phyloP scores from a whole-genome alignment of 176 grass and related monocot genomes.

The Tuctoria greenei region DNA sequence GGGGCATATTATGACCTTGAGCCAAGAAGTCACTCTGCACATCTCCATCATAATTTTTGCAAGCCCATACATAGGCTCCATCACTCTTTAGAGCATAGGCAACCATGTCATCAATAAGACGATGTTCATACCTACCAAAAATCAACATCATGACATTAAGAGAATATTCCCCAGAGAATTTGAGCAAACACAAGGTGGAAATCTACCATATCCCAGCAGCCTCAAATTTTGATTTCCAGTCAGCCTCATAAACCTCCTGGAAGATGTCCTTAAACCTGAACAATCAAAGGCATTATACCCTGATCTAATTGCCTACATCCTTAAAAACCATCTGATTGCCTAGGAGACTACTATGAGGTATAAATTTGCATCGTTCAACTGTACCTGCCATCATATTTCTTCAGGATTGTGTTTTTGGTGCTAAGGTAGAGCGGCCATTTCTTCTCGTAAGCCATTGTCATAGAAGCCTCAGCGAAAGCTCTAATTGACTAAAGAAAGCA shows the following conservation, averaged over 20 bases:
- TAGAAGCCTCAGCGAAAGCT: conserved; percentile 86
- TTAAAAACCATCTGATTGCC: not conserved
- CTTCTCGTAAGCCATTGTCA: conserved; percentile 89
- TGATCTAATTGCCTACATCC: not conserved
- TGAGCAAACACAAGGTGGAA: conserved; percentile 2
- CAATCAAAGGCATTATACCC: conserved; percentile 22
- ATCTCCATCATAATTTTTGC: conserved; percentile 98
- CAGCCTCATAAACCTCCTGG: conserved; percentile 94
- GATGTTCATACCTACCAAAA: conserved; percentile 83
- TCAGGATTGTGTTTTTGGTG: conserved; percentile 98
- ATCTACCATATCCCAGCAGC: conserved; percentile 86
- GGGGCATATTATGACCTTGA: conserved; percentile 59
- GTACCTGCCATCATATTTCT: conserved; percentile 99
- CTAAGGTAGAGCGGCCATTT: conserved; percentile 98
- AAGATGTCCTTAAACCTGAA: conserved; percentile 96
- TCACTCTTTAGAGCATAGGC: conserved; percentile 97
- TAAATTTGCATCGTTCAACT: not conserved
- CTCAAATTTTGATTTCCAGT: conserved; percentile 89
- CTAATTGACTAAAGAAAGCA: conserved; percentile 65
- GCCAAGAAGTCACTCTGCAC: conserved; percentile 98
- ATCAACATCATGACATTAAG: conserved; percentile 3
- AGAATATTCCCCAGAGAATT: conserved; percentile 15
- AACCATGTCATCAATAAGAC: conserved; percentile 99
- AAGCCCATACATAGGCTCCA: conserved; percentile 95
- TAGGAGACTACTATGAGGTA: not conserved